phyloP scores from a whole-genome alignment of 1,284 basidiomycete species.

The Filobasidium uniguttulatum region DNA sequence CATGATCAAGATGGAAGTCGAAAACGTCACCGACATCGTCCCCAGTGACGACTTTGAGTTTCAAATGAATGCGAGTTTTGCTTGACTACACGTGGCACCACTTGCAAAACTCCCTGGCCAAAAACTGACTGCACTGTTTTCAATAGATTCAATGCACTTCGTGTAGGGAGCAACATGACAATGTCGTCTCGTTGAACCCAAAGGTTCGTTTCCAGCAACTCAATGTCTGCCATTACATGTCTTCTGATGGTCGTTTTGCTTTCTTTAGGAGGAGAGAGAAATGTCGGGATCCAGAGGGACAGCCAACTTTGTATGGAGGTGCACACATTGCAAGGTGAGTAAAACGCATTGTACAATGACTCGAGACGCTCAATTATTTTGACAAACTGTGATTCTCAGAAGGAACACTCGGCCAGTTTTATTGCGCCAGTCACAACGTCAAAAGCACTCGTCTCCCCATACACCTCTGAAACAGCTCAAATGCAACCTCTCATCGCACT shows the following conservation, averaged over 20 bases:
- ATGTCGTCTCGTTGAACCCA: constrained; percentile 32
- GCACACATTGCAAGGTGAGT: constrained; percentile 34
- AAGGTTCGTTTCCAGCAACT: constrained; percentile 17
- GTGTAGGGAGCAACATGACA: constrained; percentile 33
- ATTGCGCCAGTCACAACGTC: constrained; percentile 21
- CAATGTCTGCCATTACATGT: background rate
- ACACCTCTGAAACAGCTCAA: constrained; percentile 18
- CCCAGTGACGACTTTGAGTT: constrained; percentile 32
- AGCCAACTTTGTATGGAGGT: constrained; percentile 36
- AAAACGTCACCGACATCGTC: constrained; percentile 30
- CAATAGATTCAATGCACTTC: constrained; percentile 30
- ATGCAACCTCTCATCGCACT: constrained; percentile 29
- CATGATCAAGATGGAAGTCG: constrained; percentile 33
- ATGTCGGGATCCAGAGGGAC: constrained; percentile 32
- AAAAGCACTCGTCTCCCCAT: constrained; percentile 25
- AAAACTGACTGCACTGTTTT: background rate
- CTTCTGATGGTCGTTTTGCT: background rate
- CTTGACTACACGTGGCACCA: background rate
- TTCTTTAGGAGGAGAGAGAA: constrained; percentile 29
- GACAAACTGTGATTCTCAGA: constrained; percentile 18
- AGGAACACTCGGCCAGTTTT: constrained; percentile 36
- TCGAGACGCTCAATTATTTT: background rate
- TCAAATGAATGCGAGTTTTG: constrained; percentile 30
- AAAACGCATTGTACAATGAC: no score
- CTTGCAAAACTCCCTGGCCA: background rate